A percentile compares a stretch with the other conserved stretches of the same genome.
Conservation (phyloP, 1,139 yeast species). For the Lodderomyces margitis region DNA sequence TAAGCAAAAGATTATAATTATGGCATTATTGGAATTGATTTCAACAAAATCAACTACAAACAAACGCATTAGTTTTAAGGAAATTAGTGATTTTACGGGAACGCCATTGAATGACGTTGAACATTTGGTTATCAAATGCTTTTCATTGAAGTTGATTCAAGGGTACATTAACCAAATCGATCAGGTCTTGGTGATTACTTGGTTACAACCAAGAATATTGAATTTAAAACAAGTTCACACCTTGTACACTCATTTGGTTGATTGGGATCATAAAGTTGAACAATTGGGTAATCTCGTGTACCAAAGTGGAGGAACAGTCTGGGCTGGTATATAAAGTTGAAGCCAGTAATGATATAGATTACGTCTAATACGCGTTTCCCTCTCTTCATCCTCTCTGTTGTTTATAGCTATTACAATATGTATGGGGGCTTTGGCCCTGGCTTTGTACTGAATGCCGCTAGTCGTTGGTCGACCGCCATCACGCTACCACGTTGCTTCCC, state of each 20-base stretch:
- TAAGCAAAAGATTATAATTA: constrained; percentile 87
- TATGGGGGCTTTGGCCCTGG: no score
- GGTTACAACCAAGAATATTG: constrained; percentile 96
- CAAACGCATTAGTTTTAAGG: constrained; percentile 69
- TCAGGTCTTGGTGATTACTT: constrained; percentile 72
- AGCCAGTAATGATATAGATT: no score
- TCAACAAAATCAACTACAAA: constrained; percentile 75
- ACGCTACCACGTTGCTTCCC: constrained; percentile 1
- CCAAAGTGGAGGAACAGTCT: constrained; percentile 37
- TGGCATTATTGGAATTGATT: constrained; percentile 86
- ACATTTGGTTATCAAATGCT: constrained; percentile 86
- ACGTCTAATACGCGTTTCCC: not conserved
- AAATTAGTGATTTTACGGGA: constrained; percentile 71
- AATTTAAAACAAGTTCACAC: constrained; percentile 73
- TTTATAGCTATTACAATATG: no score
- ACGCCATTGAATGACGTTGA: constrained; percentile 76
- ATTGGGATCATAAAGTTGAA: constrained; percentile 77
- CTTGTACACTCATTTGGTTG: constrained; percentile 69
- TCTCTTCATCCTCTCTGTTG: not conserved
- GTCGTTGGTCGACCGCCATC: no score
- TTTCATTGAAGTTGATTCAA: constrained; percentile 75
- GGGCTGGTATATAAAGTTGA: constrained; percentile 41
- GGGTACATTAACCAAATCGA: constrained; percentile 89
- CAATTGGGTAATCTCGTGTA: constrained; percentile 52
- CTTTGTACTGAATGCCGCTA: no score